Conservation (phyloP, 2,329 filamentous ascomycete species). For the Colletotrichum tropicicola region DNA sequence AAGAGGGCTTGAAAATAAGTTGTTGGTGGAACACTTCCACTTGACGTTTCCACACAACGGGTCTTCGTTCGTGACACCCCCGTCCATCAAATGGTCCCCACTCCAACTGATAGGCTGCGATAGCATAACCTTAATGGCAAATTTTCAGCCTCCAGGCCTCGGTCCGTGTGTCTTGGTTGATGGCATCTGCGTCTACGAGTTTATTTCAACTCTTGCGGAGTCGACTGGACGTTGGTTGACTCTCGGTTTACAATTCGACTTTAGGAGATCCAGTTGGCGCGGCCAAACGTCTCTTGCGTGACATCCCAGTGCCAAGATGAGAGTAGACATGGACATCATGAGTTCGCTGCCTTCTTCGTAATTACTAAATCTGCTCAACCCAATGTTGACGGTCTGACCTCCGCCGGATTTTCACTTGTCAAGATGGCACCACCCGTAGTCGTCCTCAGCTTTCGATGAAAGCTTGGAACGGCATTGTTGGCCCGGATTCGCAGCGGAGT, state of each 20-base stretch:
- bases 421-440: neutral
- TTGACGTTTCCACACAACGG: neutral
- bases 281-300: too few species aligned
- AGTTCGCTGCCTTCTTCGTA: too few species aligned
- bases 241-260: too few species aligned
- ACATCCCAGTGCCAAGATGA: too few species aligned
- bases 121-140: neutral
- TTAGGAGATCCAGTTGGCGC: too few species aligned
- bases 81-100: neutral
- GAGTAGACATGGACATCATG: too few species aligned
- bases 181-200: neutral
- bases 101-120: neutral
- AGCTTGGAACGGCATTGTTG: neutral
- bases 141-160: neutral
- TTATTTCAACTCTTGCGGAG: neutral
- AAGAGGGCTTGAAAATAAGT: neutral
- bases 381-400: neutral
- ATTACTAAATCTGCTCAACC: too few species aligned
- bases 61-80: neutral
- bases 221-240: neutral
- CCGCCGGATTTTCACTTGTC: neutral
- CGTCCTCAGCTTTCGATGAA: neutral
- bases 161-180: neutral
- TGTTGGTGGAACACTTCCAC: neutral
- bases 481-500: neutral